Conservation (phyloP, 352 stramenopile genomes). For the Detonula confervacea region DNA sequence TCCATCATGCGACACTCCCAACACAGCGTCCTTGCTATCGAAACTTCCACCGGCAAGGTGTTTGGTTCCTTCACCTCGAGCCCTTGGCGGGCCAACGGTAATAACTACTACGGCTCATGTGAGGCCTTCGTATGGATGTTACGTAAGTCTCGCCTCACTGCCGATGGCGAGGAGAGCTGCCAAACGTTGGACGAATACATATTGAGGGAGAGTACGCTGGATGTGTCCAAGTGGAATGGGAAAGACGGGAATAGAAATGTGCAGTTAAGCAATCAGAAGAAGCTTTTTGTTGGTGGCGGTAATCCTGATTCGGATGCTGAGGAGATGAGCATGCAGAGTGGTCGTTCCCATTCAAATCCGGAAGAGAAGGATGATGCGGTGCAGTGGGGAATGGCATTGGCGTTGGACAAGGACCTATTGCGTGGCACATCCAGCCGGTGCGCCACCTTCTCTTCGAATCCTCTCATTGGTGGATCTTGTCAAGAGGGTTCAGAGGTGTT, state of each 20-base stretch:
- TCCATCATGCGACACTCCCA: constrained; percentile 10
- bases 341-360: constrained; percentile 2
- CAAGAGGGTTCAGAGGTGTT: constrained; percentile 14
- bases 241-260: constrained; percentile 36
- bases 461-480: constrained; percentile 13
- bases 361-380: neutral
- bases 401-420: constrained; percentile 41
- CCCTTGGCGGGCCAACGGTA: constrained; percentile 32
- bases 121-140: constrained; percentile 44
- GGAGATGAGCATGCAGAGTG: neutral
- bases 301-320: neutral
- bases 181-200: constrained; percentile 36
- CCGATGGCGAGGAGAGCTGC: neutral
- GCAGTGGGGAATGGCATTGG: constrained; percentile 35
- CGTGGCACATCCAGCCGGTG: constrained; percentile 35
- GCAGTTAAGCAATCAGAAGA: constrained; percentile 28
- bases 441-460: constrained; percentile 32
- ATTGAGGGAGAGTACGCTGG: constrained; percentile 38
- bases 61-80: constrained; percentile 66
- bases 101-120: constrained; percentile 34
- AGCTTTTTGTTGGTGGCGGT: constrained; percentile 33
- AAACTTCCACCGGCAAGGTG: constrained; percentile 70
- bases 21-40: constrained; percentile 69
- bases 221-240: constrained; percentile 30
- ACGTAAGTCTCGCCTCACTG: constrained; percentile 8